Percentiles rank a stretch among this genome's conserved stretches.
Conservation (phyloP, 2,329 filamentous ascomycete species). For the Tolypocladium tropicale region DNA sequence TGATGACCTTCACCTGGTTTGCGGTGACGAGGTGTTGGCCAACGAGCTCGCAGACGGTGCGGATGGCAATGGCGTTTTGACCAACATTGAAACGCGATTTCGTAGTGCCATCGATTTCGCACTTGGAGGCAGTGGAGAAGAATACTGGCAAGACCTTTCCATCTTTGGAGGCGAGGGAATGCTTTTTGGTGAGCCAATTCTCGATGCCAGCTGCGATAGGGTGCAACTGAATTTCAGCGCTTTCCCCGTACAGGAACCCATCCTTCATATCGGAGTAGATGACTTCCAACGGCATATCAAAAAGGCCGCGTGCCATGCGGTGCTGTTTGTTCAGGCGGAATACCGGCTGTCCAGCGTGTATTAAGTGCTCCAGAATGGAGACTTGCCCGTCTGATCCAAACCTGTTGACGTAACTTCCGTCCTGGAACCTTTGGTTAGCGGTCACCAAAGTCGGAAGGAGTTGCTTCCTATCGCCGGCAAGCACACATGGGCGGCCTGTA, state of each 20-base stretch:
- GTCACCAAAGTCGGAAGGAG: neutral
- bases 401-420: neutral
- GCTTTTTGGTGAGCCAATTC: neutral
- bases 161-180: neutral
- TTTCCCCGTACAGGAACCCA: neutral
- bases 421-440: neutral
- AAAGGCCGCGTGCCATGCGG: neutral
- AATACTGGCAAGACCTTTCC: neutral
- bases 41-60: neutral
- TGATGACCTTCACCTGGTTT: neutral
- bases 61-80: neutral
- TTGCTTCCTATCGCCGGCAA: neutral
- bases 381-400: neutral
- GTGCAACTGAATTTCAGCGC: no score
- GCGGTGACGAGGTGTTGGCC: neutral
- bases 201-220: neutral
- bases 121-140: neutral
- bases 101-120: neutral
- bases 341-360: neutral
- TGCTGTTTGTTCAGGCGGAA: neutral
- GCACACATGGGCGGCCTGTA: neutral
- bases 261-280: neutral
- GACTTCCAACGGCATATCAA: neutral
- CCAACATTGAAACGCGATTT: neutral
- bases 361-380: neutral